Evolutionary conservation across 2,329 filamentous ascomycete genomes (phyloP), one percentile per base, ranked within the genome.

Genomic region (Ilyonectria robusta): DNA sequence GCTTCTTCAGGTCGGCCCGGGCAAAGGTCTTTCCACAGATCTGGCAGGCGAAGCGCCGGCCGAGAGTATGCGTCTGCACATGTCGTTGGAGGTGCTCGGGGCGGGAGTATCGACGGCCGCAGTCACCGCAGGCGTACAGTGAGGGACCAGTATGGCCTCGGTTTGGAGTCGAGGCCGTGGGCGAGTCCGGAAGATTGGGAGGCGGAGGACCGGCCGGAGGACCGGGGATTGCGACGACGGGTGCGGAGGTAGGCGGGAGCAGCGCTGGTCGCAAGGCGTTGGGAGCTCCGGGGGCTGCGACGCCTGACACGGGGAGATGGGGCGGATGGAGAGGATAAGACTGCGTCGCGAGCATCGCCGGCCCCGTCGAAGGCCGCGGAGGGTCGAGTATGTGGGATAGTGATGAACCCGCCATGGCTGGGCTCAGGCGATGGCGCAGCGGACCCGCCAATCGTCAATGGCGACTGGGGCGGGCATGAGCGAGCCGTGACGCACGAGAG

Each of bases 1-100:
- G 82, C 69, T 86, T 86, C 58, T 87, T 79, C 11, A 88, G 80
- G 72, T 88, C 86, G 63, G 86, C 86, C 21, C 86, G 82, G 10
- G 85, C 84, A 74, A 88, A 88, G 6, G 84, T 84, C 72, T 88
- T 88, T 62, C 84, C 82, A 69, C 86, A 87, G 62, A 88, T 79
- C 44, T 84, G 79, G 69, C 85, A 86, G 19, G 79, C 75, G 71
- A 87, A 87, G 33, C 85, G 82, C 56, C 85, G 84, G 6, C 85
- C 85, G 7, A 86, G 78, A 3, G 84, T 86, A 69, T 87, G 85
- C 3, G 84, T 84, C 69, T 85, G 83, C 42, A 86, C 84, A 71
- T 87, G 85, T 29, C 85, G 79, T 60, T 86, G 85, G 11, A 88
- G 83, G 71, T 88, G 86, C 73, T 88, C 86, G 3, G 86, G 85